Evolutionary conservation across 2,329 filamentous ascomycete species (phyloP).

Genomic region (Zopfia rhizophila): DNA sequence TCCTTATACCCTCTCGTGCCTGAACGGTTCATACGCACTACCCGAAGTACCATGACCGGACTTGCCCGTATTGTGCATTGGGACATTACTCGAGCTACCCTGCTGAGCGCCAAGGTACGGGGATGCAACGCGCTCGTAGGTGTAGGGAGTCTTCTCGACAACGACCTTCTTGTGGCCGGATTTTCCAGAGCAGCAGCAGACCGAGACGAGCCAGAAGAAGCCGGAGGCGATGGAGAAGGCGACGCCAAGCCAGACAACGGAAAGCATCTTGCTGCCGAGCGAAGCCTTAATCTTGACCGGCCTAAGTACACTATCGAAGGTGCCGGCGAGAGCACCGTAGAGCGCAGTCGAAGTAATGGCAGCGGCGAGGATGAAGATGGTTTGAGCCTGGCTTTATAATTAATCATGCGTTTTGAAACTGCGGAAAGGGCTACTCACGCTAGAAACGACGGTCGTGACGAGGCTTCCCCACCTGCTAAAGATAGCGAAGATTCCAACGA

Average conservation of each 20-base stretch:
- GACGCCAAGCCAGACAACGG: slow-evolving; percentile 80
- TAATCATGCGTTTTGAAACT: slow-evolving; percentile 34
- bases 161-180: slow-evolving; percentile 58
- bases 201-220: slow-evolving; percentile 90
- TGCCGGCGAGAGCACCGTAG: slow-evolving; percentile 74
- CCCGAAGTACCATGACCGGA: slow-evolving; percentile 34
- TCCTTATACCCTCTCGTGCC: slow-evolving; percentile 45
- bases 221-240: slow-evolving; percentile 79
- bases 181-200: slow-evolving; percentile 88
- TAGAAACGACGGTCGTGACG: slow-evolving; percentile 79
- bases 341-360: slow-evolving; percentile 80
- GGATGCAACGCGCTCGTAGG: slow-evolving; percentile 65
- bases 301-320: slow-evolving; percentile 73
- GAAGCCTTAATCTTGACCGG: slow-evolving; percentile 75
- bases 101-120: slow-evolving; percentile 50
- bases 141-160: slow-evolving; percentile 70
- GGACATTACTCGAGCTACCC: slow-evolving; percentile 23
- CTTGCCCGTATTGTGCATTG: slow-evolving; percentile 19
- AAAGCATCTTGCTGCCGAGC: slow-evolving; percentile 76
- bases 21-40: slow-evolving; percentile 56
- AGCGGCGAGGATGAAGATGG: slow-evolving; percentile 70
- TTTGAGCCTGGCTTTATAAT: slow-evolving; percentile 54
- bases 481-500: slow-evolving; percentile 83
- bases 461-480: slow-evolving; percentile 86
- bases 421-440: slow-evolving; percentile 63